Evolutionary conservation across 306 rosid species (phyloP), one percentile per base, ranked within the genome.

Genomic region (Quercus aquifolioides): DNA sequence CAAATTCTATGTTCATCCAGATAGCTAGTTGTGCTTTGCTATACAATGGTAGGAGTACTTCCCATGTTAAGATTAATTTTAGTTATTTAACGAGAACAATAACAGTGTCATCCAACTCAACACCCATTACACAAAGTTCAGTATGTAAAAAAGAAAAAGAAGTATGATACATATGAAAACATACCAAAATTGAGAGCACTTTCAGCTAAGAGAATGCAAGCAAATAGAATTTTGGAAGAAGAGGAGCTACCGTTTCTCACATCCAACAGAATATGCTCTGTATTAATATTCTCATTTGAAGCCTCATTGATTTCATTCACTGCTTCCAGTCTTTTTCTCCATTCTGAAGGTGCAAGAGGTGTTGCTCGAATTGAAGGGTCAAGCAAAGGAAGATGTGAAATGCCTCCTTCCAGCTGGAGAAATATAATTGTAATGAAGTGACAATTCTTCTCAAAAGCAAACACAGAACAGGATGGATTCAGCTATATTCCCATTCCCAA

Each of bases 281-380:
- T 31, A 60, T 76, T 76, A 21, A 41, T 58, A 81, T 76, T 28
- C 78, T 83, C 84, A 76, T 79, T 78, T 81, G 90, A 80, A 15
- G 82, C 65, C 51, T 65, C 82, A 72, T 74, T 77, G 69, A 49
- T 80, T 71, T 74, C 78, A 73, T 81, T 84, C 68, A 64, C 76
- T 46, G 86, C 75, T 85, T 90, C 86, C 84, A 92, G 84, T 85
- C 79, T 89, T 52, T 86, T 75, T 80, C 90, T 89, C 97, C 99
- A 92, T 82, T 92, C 89, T 35, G 97, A 89, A 74, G 99, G 98
- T 23, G 81, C 76, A 75, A 95, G 81, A 25, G 91, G 88, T 43
- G 87, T 85, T 67, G 99, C 99, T 74, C 96, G 86, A 92, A 86
- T 88, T 28, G 92, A 90, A 88, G 93, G 81, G 76, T 92, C 93